These are phyloP conservation scores for Tuctoria greenei DNA, from an alignment of 176 grass and related monocot genomes.

Conservation along the genomic window DNA sequence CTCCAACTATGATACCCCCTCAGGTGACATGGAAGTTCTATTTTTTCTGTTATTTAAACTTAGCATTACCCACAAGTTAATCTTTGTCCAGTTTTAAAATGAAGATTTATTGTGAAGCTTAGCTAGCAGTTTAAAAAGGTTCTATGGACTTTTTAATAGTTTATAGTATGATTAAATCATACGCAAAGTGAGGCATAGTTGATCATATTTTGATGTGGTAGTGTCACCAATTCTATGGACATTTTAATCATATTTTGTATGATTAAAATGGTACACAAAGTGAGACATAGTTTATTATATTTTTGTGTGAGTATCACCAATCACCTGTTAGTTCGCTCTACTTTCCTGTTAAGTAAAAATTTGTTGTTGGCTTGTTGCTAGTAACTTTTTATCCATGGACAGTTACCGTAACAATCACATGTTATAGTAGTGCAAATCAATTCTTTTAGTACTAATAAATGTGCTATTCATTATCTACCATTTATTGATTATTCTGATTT, in stretches of 20 bases:
- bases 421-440: background rate
- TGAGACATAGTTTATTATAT: background rate
- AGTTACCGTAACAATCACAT: background rate
- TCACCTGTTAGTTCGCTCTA: background rate
- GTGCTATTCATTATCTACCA: background rate
- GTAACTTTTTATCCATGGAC: background rate
- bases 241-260: background rate
- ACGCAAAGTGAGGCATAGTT: background rate
- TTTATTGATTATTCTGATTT: background rate
- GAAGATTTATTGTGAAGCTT: conserved; percentile 4
- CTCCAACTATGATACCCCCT: conserved; percentile 65
- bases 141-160: background rate
- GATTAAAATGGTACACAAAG: background rate
- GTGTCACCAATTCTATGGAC: background rate
- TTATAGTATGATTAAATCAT: background rate
- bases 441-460: background rate
- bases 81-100: background rate
- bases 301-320: background rate
- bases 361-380: background rate
- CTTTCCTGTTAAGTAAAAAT: background rate
- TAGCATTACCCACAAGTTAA: background rate
- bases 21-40: conserved; percentile 48
- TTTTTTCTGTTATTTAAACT: background rate
- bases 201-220: background rate
- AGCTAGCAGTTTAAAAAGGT: background rate